Conservation (phyloP, 208 protist species). For the Crithidia brevicula region DNA sequence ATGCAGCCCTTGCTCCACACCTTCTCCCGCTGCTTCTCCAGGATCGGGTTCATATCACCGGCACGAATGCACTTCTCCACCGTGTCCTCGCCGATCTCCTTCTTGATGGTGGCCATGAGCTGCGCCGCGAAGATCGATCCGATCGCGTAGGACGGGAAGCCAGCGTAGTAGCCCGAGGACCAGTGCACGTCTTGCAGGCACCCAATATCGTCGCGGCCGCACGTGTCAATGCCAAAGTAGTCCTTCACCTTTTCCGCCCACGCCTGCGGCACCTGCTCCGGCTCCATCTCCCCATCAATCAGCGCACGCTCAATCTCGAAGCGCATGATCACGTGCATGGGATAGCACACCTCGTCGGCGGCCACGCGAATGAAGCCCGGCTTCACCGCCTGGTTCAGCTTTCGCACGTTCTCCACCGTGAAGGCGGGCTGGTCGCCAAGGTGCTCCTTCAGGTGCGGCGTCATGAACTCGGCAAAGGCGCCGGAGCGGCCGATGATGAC, state of each 20-base stretch:
- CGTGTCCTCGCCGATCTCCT: slow-evolving; percentile 53
- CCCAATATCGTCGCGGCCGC: slow-evolving; percentile 66
- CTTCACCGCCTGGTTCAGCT: slow-evolving; percentile 51
- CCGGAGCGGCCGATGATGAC: slow-evolving; percentile 59
- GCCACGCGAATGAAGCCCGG: slow-evolving; percentile 77
- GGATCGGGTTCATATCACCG: slow-evolving; percentile 60
- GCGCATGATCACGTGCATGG: slow-evolving; percentile 85
- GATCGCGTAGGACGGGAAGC: slow-evolving; percentile 82
- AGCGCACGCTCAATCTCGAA: slow-evolving; percentile 88
- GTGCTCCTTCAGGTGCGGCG: slow-evolving; percentile 47
- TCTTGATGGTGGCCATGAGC: slow-evolving; percentile 64
- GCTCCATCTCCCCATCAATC: slow-evolving; percentile 73
- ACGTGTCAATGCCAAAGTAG: slow-evolving; percentile 77
- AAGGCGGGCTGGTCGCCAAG: slow-evolving; percentile 68
- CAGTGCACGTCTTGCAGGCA: slow-evolving; percentile 91
- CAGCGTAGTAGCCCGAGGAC: slow-evolving; percentile 59
- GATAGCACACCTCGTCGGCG: slow-evolving; percentile 92
- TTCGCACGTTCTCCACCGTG: slow-evolving; percentile 49
- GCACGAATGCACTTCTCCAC: slow-evolving; percentile 49
- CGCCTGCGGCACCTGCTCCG: slow-evolving; percentile 65
- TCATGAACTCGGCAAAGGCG: slow-evolving; percentile 59
- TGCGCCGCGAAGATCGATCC: slow-evolving; percentile 82
- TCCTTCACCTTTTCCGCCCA: slow-evolving; percentile 88
- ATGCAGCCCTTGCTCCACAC: slow-evolving; percentile 55
- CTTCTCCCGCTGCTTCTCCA: slow-evolving; percentile 65